These are phyloP conservation scores for Nidula microcarpa DNA, from an alignment of 768 basidiomycete species.

Conservation along the genomic window DNA sequence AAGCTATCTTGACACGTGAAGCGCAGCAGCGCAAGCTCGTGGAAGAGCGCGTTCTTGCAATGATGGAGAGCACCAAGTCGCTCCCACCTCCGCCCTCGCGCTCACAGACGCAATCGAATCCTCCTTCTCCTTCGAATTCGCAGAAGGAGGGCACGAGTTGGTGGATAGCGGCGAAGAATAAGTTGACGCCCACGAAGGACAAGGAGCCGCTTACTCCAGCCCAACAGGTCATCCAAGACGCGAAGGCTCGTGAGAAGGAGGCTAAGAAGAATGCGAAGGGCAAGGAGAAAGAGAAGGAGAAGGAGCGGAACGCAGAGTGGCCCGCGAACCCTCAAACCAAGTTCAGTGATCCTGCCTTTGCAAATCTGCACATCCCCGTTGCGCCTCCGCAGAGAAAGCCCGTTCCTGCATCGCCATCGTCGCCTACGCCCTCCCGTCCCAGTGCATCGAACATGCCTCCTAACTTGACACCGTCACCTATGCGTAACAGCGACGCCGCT, in stretches of 20 bases:
- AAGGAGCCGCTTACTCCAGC: slow-evolving; percentile 76
- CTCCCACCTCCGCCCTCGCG: slow-evolving; percentile 60
- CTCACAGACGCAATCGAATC: slow-evolving; percentile 14
- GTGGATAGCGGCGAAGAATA: slow-evolving; percentile 76
- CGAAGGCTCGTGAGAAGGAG: slow-evolving; percentile 64
- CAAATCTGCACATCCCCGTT: slow-evolving; percentile 50
- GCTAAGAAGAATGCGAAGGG: slow-evolving; percentile 47
- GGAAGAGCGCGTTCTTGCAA: slow-evolving; percentile 75
- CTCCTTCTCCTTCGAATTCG: slow-evolving; percentile 62
- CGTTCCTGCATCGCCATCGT: slow-evolving; percentile 52
- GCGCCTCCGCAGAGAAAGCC: slow-evolving; percentile 43
- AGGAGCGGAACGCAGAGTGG: slow-evolving; percentile 63
- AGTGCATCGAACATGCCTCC: slow-evolving; percentile 44
- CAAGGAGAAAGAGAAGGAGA: slow-evolving; percentile 36
- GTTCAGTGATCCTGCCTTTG: slow-evolving; percentile 52
- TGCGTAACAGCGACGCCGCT: slow-evolving; percentile 43
- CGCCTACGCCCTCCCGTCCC: slow-evolving; percentile 61
- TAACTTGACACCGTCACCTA: slow-evolving; percentile 63
- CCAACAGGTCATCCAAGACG: slow-evolving; percentile 75
- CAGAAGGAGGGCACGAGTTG: slow-evolving; percentile 63
- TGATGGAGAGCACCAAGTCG: slow-evolving; percentile 53
- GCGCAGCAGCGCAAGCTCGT: slow-evolving; percentile 63
- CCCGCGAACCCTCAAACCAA: slow-evolving; percentile 50
- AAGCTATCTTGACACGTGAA: slow-evolving; percentile 69
- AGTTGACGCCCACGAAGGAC: slow-evolving; percentile 75